A percentile compares a stretch with the other conserved stretches of the same genome.
Conservation (phyloP, 2,329 filamentous ascomycete genomes). For the Aureobasidium subglaciale region DNA sequence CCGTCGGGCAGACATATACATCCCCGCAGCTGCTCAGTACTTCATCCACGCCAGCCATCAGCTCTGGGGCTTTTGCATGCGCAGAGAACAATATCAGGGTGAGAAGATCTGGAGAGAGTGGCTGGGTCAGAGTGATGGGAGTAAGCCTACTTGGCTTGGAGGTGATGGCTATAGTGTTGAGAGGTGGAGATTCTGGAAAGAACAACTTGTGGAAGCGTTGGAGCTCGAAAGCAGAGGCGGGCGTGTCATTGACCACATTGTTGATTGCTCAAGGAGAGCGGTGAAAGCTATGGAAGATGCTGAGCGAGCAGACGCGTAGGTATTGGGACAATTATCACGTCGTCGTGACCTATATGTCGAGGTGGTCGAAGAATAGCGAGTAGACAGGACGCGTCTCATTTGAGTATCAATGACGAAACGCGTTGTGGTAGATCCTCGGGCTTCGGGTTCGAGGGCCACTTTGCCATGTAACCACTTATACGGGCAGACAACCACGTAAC, state of each 20-base stretch:
- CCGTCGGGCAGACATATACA: not conserved
- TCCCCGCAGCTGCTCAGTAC: not conserved
- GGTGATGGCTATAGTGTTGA: not conserved
- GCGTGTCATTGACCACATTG: not conserved
- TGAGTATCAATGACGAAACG: not conserved
- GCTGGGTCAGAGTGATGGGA: not conserved
- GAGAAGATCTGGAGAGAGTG: not conserved
- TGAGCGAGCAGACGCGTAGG: not conserved
- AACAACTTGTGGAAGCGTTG: not conserved
- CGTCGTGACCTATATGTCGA: no score
- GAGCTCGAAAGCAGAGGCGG: not conserved
- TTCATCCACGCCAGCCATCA: not conserved
- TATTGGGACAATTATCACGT: not conserved
- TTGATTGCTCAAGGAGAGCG: not conserved
- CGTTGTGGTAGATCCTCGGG: not conserved
- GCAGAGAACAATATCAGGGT: not conserved
- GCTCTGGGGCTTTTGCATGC: not conserved
- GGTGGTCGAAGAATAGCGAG: no score
- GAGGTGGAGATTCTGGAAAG: not conserved
- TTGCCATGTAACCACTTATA: no score
- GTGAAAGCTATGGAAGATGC: not conserved
- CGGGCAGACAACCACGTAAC: no score
- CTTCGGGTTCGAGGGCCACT: no score
- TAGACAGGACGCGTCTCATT: not conserved
- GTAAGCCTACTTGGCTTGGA: not conserved